Evolutionary conservation across 140 eudicot species (phyloP).

Genomic region (Anethum foeniculum): DNA sequence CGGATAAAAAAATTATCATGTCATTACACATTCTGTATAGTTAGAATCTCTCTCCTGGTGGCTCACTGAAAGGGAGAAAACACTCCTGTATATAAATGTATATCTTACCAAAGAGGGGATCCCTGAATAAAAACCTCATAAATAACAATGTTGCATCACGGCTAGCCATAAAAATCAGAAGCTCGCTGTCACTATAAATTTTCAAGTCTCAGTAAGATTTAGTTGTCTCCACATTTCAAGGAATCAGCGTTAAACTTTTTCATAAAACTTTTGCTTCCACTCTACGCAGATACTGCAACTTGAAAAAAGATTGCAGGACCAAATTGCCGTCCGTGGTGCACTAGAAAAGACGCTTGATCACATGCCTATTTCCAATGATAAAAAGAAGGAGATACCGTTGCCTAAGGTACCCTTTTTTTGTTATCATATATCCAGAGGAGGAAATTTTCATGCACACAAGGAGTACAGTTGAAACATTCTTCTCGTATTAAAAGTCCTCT

Average conservation of each 20-base stretch:
- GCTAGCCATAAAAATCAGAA: neutral
- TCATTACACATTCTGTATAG: neutral
- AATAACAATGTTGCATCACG: neutral
- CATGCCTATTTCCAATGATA: conserved; percentile 33
- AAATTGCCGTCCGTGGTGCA: conserved; percentile 73
- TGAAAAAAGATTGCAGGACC: conserved; percentile 79
- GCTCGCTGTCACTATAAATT: neutral
- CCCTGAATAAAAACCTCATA: neutral
- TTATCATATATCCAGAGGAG: neutral
- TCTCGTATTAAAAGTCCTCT: neutral
- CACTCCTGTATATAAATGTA: neutral
- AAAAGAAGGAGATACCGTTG: conserved; percentile 40
- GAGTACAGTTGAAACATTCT: neutral
- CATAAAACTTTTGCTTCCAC: neutral
- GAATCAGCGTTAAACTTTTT: neutral
- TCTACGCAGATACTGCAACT: conserved; percentile 63
- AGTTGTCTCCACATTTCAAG: neutral
- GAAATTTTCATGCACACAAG: neutral
- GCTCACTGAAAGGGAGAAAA: neutral
- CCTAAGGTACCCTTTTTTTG: conserved; percentile 55
- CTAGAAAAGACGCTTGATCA: conserved; percentile 82
- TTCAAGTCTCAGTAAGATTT: neutral
- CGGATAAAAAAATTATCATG: too few relatives aligned
- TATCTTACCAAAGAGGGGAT: neutral
- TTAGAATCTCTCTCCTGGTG: neutral